Conservation (phyloP, 2,329 filamentous ascomycete genomes). For the Neurospora sp. region DNA sequence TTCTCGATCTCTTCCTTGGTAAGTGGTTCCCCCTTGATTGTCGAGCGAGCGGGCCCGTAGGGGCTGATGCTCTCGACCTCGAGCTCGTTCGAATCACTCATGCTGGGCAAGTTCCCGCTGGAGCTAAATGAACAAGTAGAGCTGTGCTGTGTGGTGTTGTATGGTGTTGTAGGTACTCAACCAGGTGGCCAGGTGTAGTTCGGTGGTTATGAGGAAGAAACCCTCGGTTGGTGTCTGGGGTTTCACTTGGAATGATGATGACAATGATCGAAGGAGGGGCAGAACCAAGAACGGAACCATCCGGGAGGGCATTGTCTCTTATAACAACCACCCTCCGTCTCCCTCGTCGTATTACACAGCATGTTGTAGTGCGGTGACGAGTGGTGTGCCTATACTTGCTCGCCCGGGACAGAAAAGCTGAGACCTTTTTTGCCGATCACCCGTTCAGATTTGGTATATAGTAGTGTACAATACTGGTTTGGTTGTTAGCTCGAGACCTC, state of each 20-base stretch:
- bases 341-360: background rate
- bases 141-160: background rate
- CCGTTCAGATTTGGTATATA: too few relatives aligned
- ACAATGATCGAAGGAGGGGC: background rate
- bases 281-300: background rate
- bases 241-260: background rate
- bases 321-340: background rate
- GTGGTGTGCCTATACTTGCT: background rate
- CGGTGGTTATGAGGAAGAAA: background rate
- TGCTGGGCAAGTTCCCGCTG: conserved; percentile 3
- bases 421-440: too few relatives aligned
- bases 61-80: conserved; percentile 47
- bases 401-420: too few relatives aligned
- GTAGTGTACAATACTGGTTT: too few relatives aligned
- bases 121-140: too few relatives aligned
- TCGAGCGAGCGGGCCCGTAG: conserved; percentile 56
- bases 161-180: background rate
- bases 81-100: conserved; percentile 20
- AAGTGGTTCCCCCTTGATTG: conserved; percentile 51
- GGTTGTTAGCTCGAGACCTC: too few relatives aligned
- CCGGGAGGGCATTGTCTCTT: background rate
- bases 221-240: background rate
- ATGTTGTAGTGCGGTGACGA: background rate
- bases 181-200: background rate
- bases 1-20: conserved; percentile 55